Conservation (phyloP, 2,329 filamentous ascomycete genomes). For the Trichoderma gracile region DNA sequence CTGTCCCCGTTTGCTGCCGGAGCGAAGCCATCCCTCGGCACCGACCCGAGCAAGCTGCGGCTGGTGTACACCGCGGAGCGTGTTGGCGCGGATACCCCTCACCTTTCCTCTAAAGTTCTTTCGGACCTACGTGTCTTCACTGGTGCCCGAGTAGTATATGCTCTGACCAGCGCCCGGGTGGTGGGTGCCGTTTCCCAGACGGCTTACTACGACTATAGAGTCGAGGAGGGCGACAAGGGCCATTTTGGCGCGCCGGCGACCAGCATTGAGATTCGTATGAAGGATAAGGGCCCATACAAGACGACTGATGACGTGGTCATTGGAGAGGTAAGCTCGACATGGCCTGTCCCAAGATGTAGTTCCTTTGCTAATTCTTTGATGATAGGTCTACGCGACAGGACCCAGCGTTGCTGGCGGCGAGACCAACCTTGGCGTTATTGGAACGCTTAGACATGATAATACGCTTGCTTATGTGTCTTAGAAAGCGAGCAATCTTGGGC, state of each 20-base stretch:
- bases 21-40: constrained; percentile 60
- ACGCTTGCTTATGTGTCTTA: constrained; percentile 60
- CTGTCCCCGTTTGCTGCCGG: constrained; percentile 57
- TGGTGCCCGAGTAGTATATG: constrained; percentile 79
- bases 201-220: constrained; percentile 82
- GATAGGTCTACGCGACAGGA: constrained; percentile 69
- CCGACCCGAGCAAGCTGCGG: constrained; percentile 71
- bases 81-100: constrained; percentile 60
- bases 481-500: neutral
- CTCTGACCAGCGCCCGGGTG: constrained; percentile 77
- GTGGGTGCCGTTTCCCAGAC: constrained; percentile 89
- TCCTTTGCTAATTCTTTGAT: neutral
- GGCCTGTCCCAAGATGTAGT: too few relatives aligned
- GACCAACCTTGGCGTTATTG: constrained; percentile 62
- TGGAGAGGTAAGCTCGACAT: constrained; percentile 60
- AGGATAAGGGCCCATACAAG: constrained; percentile 60
- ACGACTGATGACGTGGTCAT: constrained; percentile 62
- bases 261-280: constrained; percentile 74
- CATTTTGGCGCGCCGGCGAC: constrained; percentile 85
- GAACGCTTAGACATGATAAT: constrained; percentile 68
- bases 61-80: constrained; percentile 79
- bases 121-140: constrained; percentile 82
- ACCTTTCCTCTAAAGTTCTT: constrained; percentile 67
- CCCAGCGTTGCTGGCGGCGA: constrained; percentile 71
- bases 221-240: constrained; percentile 42